Evolutionary conservation across 164 flowering plant species (phyloP), one percentile per base, ranked within the genome.

Genomic region (Euptelea pleiosperma): DNA sequence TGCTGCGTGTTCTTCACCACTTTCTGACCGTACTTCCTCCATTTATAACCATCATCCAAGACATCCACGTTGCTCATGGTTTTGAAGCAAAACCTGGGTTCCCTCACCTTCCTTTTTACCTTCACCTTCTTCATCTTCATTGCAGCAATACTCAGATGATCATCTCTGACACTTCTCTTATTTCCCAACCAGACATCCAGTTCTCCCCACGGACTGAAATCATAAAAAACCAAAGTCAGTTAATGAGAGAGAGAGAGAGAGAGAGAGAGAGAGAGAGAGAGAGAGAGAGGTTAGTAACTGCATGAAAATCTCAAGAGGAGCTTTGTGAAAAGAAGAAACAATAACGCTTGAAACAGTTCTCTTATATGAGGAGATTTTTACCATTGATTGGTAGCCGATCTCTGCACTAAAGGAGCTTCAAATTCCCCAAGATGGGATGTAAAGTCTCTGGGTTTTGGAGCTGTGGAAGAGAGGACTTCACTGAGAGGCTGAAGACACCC

Each of bases 21-120:
- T 75, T 91, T 88, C 72, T 91, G 94, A 39, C 98, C 96, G 37
- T 91, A 91, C 65, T 91, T 88, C 56, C 95, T 80, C 95, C 97
- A 87, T 49, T 82, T 90, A 68, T 87, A 90, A 25, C 97, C 97
- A 77, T 90, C 98, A 70, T 88, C 98, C 39, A 91, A 57, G 12
- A 91, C 86, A 79, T 91, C 96, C 9, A 88, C 79, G 15, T 91
- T 94, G 55, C 96, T 91, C 72, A 79, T 61, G 61, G 98, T 91
- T 76, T 91, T 84, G 90, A 91, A 91, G 74, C 93, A 82, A 74
- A 91, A 91, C 64, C 98, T 80, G 6, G 96, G 98, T 55, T 91
- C 97, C 60, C 97, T 86, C 29, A 87, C 80, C 64, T 91, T 91
- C 64, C 87, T 86, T 45, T 96, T 84, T 42, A 66, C 55, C 40